Conservation (phyloP, 306 rosid species). For the Quercus variabilis region DNA sequence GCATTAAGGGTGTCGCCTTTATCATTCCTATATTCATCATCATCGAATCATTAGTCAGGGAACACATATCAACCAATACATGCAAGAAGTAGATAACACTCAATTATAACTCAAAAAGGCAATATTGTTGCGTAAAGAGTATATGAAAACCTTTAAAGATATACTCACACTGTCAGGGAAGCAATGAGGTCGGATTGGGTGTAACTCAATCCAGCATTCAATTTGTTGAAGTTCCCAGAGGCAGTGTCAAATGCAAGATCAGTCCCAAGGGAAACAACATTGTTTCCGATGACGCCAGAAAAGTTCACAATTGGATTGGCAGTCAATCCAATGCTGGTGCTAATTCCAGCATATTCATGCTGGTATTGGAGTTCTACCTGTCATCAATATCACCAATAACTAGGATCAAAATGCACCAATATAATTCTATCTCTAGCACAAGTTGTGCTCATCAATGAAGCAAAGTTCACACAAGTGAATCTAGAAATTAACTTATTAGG, state of each 20-base stretch:
- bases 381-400: slow-evolving; percentile 9
- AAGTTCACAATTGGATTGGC: slow-evolving; percentile 83
- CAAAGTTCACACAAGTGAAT: neutral
- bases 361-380: slow-evolving; percentile 91
- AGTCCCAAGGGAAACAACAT: slow-evolving; percentile 58
- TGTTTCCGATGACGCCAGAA: slow-evolving; percentile 86
- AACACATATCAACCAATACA: neutral
- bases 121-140: neutral
- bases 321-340: slow-evolving; percentile 82
- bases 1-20: slow-evolving; percentile 76
- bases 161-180: slow-evolving; percentile 71
- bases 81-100: neutral
- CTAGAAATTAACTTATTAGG: neutral
- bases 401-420: neutral
- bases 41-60: slow-evolving; percentile 2
- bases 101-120: neutral
- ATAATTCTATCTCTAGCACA: neutral
- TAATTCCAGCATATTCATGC: slow-evolving; percentile 91
- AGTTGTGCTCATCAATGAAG: neutral
- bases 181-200: slow-evolving; percentile 75
- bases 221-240: slow-evolving; percentile 67
- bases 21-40: slow-evolving; percentile 55
- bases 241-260: slow-evolving; percentile 88
- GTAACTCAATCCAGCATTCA: slow-evolving; percentile 79
- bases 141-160: neutral